Evolutionary conservation across 1,284 basidiomycete genomes (phyloP).

Genomic region (Moesziomyces sp.): DNA sequence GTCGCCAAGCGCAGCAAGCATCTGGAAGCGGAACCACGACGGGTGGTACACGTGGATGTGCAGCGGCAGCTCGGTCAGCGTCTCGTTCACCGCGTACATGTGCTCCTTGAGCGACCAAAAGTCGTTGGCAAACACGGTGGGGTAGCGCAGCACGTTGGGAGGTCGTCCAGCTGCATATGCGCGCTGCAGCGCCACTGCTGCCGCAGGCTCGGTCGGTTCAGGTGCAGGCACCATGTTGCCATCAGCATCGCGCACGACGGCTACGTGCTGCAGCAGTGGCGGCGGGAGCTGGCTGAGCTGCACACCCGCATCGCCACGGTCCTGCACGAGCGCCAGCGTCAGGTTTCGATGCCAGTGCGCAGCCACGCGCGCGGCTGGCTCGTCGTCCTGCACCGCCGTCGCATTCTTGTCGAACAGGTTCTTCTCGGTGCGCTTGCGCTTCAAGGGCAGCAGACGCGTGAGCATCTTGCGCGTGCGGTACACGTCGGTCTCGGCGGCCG

Average conservation of each 20-base stretch:
- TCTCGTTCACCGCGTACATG: conserved; percentile 67
- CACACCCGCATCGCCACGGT: conserved; percentile 73
- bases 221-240: conserved; percentile 20
- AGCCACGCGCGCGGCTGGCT: conserved; percentile 69
- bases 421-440: conserved; percentile 82
- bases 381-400: conserved; percentile 69
- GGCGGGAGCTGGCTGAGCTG: conserved; percentile 75
- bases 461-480: conserved; percentile 83
- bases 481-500: conserved; percentile 71
- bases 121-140: conserved; percentile 91
- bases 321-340: conserved; percentile 80
- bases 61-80: conserved; percentile 74
- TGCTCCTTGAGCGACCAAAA: conserved; percentile 75
- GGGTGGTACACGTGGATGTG: conserved; percentile 85
- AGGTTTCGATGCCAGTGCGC: conserved; percentile 92
- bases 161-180: conserved; percentile 17
- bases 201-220: conserved; percentile 4
- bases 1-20: conserved; percentile 64
- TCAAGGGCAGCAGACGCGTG: conserved; percentile 81
- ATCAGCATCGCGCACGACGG: conserved; percentile 42
- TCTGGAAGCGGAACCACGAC: conserved; percentile 66
- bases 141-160: conserved; percentile 66
- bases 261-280: conserved; percentile 70
- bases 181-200: conserved; percentile 11
- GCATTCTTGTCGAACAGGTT: conserved; percentile 74